Percentiles rank a stretch among this genome's conserved stretches.
phyloP scores from a whole-genome alignment of 257 asterid genomes.

The Ligustrum vulgare region DNA sequence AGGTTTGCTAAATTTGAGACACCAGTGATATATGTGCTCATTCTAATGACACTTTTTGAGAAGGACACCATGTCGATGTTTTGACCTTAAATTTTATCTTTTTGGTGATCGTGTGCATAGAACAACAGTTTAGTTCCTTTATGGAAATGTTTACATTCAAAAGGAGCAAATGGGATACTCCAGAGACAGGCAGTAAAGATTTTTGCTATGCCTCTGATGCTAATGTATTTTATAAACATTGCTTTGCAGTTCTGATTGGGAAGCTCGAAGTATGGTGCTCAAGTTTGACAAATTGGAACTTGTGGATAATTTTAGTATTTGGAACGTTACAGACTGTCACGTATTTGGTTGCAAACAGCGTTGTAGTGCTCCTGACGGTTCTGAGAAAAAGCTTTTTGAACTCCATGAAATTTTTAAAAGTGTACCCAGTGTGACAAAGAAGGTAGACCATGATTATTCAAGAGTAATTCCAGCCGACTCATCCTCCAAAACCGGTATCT shows the following conservation, averaged over 20 bases:
- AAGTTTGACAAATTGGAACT: constrained; percentile 35
- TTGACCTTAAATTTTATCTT: not conserved
- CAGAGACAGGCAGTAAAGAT: constrained; percentile 4
- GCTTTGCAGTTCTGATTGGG: constrained; percentile 86
- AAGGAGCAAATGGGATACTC: not conserved
- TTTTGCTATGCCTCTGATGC: constrained; percentile 19
- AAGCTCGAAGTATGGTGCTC: constrained; percentile 61
- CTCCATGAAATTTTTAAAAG: constrained; percentile 88
- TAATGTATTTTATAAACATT: constrained; percentile 30
- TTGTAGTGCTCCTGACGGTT: constrained; percentile 60
- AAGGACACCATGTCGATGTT: not conserved
- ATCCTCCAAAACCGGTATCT: constrained; percentile 56
- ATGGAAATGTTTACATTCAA: not conserved
- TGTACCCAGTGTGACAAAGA: constrained; percentile 63
- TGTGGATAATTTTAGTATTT: constrained; percentile 42
- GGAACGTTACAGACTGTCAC: constrained; percentile 80
- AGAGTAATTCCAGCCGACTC: constrained; percentile 53
- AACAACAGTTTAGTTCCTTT: not conserved
- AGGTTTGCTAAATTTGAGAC: not conserved
- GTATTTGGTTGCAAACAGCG: constrained; percentile 62
- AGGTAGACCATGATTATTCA: constrained; percentile 43
- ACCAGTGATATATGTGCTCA: not conserved
- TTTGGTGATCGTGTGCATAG: not conserved
- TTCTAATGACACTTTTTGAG: not conserved
- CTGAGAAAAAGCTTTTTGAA: constrained; percentile 75